These are phyloP conservation scores for Yamadazyma pseudoaaseri DNA, from an alignment of 1,139 yeast genomes.

Conservation along the genomic window DNA sequence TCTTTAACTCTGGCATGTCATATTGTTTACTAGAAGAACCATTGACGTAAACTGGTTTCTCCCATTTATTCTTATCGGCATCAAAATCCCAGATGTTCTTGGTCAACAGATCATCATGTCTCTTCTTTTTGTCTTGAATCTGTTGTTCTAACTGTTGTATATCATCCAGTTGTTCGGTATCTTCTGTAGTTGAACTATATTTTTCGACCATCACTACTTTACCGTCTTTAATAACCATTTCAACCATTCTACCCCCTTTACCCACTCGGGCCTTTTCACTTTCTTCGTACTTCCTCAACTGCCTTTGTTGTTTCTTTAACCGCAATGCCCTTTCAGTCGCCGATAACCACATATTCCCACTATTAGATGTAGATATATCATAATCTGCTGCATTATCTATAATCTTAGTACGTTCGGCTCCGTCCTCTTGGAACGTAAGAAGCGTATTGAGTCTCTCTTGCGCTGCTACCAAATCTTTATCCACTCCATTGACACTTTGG, in stretches of 20 bases:
- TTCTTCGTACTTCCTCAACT: constrained; percentile 60
- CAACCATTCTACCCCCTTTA: constrained; percentile 70
- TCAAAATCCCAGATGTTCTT: constrained; percentile 56
- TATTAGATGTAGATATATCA: constrained; percentile 52
- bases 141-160: constrained; percentile 27
- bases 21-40: background rate
- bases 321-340: constrained; percentile 84
- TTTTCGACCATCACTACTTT: constrained; percentile 61
- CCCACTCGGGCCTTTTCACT: constrained; percentile 61
- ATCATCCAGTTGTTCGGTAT: constrained; percentile 22
- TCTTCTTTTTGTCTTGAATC: constrained; percentile 19
- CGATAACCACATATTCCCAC: constrained; percentile 75
- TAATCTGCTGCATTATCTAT: constrained; percentile 94
- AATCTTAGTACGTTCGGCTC: constrained; percentile 86
- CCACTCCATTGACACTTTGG: constrained; percentile 30
- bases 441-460: constrained; percentile 70
- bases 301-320: constrained; percentile 79
- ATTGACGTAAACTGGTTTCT: constrained; percentile 42
- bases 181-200: constrained; percentile 16
- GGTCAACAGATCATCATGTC: constrained; percentile 13
- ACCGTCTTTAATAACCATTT: constrained; percentile 80
- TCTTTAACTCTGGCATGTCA: constrained; percentile 2
- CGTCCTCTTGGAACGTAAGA: constrained; percentile 77
- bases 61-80: constrained; percentile 51
- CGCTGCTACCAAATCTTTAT: constrained; percentile 63